Conservation (phyloP, 495 filamentous ascomycete genomes). For the Neurospora sp. region DNA sequence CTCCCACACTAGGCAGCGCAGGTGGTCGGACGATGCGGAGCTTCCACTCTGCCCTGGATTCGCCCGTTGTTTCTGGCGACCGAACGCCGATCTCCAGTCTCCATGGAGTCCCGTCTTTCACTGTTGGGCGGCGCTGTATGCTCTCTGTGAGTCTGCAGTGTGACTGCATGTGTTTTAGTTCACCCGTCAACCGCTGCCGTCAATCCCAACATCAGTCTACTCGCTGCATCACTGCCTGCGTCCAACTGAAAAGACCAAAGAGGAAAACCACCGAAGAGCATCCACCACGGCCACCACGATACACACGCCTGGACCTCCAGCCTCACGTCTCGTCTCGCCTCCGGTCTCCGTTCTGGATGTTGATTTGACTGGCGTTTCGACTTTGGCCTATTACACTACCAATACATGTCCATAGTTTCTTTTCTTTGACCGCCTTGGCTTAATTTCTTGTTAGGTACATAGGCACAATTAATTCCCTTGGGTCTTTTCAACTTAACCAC, state of each 20-base stretch:
- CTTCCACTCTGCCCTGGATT: not conserved
- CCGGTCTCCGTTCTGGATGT: not conserved
- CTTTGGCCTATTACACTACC: not conserved
- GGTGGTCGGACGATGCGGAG: not conserved
- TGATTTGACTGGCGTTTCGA: not conserved
- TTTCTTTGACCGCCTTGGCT: not conserved
- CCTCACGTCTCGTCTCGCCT: not conserved
- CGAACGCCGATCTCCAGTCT: not conserved
- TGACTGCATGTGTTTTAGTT: not conserved
- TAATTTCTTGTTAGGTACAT: not conserved
- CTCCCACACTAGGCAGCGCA: not conserved
- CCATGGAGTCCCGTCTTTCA: not conserved
- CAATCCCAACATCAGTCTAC: not conserved
- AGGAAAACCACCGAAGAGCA: not conserved
- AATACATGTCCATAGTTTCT: not conserved
- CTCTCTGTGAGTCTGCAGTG: not conserved
- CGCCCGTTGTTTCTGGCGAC: not conserved
- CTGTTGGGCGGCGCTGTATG: not conserved
- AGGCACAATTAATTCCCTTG: not conserved
- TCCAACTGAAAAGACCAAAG: not conserved
- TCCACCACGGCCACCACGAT: not conserved
- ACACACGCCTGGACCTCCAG: not conserved
- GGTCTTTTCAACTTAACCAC: not conserved
- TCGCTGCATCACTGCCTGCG: not conserved
- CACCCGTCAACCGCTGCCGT: not conserved